Percentiles rank a stretch among this genome's conserved stretches.
Conservation (phyloP, 2,329 filamentous ascomycete species). For the Escovopsis sp. region DNA sequence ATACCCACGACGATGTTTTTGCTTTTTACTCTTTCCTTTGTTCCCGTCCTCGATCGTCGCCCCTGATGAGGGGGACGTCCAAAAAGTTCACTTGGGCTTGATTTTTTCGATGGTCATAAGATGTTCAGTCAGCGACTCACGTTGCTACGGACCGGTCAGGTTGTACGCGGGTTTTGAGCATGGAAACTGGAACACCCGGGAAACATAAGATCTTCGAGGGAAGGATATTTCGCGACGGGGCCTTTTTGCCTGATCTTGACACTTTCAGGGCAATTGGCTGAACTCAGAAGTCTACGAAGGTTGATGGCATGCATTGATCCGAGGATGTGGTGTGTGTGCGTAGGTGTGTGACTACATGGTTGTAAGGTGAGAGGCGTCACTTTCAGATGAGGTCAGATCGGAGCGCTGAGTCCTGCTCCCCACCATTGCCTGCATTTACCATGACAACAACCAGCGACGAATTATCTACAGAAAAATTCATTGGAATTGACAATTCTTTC, state of each 20-base stretch:
- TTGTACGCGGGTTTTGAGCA: slow-evolving; percentile 10
- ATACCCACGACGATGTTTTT: slow-evolving; percentile 25
- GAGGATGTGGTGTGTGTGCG: too few relatives aligned
- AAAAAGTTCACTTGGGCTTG: slow-evolving; percentile 17
- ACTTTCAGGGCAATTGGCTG: too few relatives aligned
- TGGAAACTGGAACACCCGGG: slow-evolving; percentile 14
- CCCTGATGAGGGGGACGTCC: slow-evolving; percentile 3
- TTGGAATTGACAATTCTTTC: too few relatives aligned
- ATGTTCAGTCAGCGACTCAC: slow-evolving; percentile 14
- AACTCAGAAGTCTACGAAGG: too few relatives aligned
- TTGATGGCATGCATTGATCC: too few relatives aligned
- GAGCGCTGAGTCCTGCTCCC: slow-evolving; percentile 10
- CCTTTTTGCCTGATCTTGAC: slow-evolving; percentile 14
- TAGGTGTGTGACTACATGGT: too few relatives aligned
- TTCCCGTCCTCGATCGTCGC: slow-evolving; percentile 10
- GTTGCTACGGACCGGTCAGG: slow-evolving; percentile 14
- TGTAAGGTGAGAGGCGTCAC: slow-evolving; percentile 19
- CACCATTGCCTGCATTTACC: too few relatives aligned
- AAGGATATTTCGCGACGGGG: slow-evolving; percentile 10
- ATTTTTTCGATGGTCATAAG: slow-evolving; percentile 18
- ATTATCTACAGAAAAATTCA: too few relatives aligned
- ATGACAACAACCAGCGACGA: too few relatives aligned
- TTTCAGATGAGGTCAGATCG: slow-evolving; percentile 1
- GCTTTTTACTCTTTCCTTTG: slow-evolving; percentile 12
- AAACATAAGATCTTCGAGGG: slow-evolving; percentile 17